phyloP scores from a whole-genome alignment of 2,329 filamentous ascomycete genomes.

The Albophoma yamanashiensis region DNA sequence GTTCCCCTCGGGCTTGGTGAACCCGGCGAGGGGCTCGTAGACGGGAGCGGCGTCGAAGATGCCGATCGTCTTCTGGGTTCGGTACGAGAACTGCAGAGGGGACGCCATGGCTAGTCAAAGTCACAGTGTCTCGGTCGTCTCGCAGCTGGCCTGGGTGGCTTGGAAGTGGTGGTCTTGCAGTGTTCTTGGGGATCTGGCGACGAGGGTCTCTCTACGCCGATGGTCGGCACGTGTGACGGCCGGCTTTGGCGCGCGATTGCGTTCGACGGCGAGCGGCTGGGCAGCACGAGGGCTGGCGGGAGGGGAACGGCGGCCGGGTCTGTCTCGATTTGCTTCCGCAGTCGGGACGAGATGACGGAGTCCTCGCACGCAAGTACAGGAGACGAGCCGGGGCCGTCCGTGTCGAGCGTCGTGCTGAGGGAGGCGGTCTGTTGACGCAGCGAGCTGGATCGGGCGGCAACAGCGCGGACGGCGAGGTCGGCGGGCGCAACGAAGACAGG shows the following conservation, averaged over 20 bases:
- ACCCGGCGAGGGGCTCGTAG: conserved; percentile 77
- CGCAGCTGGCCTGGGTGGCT: conserved; percentile 12
- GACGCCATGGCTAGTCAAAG: conserved; percentile 91
- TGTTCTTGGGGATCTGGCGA: conserved; percentile 9
- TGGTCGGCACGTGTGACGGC: neutral
- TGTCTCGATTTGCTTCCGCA: conserved; percentile 1
- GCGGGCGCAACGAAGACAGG: neutral
- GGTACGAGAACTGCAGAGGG: conserved; percentile 91
- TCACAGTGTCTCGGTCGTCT: conserved; percentile 45
- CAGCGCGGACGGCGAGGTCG: neutral
- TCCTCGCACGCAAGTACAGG: neutral
- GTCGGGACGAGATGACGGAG: neutral
- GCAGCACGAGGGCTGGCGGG: neutral
- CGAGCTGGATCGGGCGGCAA: conserved; percentile 1
- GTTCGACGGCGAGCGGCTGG: neutral
- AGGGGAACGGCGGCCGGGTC: neutral
- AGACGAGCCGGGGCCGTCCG: neutral
- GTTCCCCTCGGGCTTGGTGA: conserved; percentile 82
- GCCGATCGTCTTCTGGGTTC: conserved; percentile 93
- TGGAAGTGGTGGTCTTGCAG: conserved; percentile 3
- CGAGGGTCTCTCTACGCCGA: neutral
- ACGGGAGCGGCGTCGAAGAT: conserved; percentile 83
- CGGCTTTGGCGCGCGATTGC: neutral
- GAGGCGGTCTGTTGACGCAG: neutral
- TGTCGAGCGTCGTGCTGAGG: neutral